Percentiles rank a stretch among this genome's conserved stretches.
Evolutionary conservation across 2,329 filamentous ascomycete genomes (phyloP).

Genomic region (Monosporascus sp.): DNA sequence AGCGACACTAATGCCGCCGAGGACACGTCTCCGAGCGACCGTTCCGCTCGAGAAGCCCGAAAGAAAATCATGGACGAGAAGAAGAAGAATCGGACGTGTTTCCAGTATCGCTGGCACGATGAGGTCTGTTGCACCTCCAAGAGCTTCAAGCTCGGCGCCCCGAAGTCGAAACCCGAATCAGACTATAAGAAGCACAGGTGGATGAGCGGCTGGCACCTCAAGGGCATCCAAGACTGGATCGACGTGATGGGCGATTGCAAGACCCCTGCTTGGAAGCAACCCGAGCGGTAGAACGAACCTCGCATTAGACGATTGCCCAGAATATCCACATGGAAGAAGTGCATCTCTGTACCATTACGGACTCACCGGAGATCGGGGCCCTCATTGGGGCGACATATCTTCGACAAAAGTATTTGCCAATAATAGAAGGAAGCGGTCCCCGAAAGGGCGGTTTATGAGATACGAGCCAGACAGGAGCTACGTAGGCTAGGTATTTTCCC

Average conservation of each 20-base stretch:
- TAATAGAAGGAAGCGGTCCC: too few relatives aligned
- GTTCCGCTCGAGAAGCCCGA: conserved; percentile 14
- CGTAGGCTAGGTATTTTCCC: too few relatives aligned
- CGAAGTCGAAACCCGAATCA: conserved; percentile 25
- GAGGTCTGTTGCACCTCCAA: conserved; percentile 38
- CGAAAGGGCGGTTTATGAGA: too few relatives aligned
- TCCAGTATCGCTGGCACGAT: conserved; percentile 42
- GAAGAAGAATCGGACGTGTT: conserved; percentile 32
- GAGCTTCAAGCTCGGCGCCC: conserved; percentile 40
- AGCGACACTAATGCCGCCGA: conserved; percentile 22
- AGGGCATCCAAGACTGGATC: conserved; percentile 44
- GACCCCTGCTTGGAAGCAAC: conserved; percentile 34
- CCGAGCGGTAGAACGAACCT: conserved; percentile 10
- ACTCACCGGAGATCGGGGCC: neutral
- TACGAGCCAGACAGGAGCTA: too few relatives aligned
- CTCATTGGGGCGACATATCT: too few relatives aligned
- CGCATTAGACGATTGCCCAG: neutral
- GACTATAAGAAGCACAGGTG: conserved; percentile 27
- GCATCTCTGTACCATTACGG: neutral
- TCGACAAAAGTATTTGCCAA: too few relatives aligned
- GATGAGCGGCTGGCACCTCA: conserved; percentile 41
- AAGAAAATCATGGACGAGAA: conserved; percentile 22
- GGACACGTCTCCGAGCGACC: conserved; percentile 20
- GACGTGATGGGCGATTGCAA: conserved; percentile 38
- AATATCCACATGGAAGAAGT: neutral